Percentiles rank a stretch among this genome's conserved stretches.
Evolutionary conservation across 1,284 basidiomycete genomes (phyloP).

Genomic region (Leccinum subatratum): DNA sequence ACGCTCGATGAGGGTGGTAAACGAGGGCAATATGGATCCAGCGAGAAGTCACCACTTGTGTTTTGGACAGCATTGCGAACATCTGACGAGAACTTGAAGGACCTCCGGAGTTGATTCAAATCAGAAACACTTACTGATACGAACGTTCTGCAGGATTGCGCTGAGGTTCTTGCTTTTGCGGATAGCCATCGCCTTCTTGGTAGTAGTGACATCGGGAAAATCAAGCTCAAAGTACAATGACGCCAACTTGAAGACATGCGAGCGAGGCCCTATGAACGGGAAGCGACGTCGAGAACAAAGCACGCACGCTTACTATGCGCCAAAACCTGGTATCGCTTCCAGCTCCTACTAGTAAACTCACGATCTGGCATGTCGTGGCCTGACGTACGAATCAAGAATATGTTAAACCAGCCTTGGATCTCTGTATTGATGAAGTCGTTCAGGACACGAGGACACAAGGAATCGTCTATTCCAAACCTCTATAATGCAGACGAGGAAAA

Average conservation of each 20-base stretch:
- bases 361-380: conserved; percentile 24
- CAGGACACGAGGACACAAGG: not conserved
- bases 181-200: conserved; percentile 80
- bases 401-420: conserved; percentile 67
- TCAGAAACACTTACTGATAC: conserved; percentile 36
- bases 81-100: conserved; percentile 32
- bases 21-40: conserved; percentile 70
- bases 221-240: conserved; percentile 89
- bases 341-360: conserved; percentile 27
- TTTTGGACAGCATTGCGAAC: conserved; percentile 41
- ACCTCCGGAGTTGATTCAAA: not conserved
- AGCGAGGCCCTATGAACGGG: conserved; percentile 35
- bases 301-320: conserved; percentile 77
- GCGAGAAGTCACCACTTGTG: conserved; percentile 45
- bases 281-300: conserved; percentile 9
- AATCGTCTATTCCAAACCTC: conserved; percentile 51
- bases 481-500: conserved; percentile 82
- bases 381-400: conserved; percentile 62
- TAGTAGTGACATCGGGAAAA: conserved; percentile 82
- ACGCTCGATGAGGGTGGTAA: conserved; percentile 53
- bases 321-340: conserved; percentile 56
- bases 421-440: conserved; percentile 34
- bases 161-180: conserved; percentile 63
- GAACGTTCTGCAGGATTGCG: conserved; percentile 41
- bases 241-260: conserved; percentile 43